A percentile compares a stretch with the other conserved stretches of the same genome.
Evolutionary conservation across 495 filamentous ascomycete genomes (phyloP).

Genomic region (Aspergillus nidulans): DNA sequence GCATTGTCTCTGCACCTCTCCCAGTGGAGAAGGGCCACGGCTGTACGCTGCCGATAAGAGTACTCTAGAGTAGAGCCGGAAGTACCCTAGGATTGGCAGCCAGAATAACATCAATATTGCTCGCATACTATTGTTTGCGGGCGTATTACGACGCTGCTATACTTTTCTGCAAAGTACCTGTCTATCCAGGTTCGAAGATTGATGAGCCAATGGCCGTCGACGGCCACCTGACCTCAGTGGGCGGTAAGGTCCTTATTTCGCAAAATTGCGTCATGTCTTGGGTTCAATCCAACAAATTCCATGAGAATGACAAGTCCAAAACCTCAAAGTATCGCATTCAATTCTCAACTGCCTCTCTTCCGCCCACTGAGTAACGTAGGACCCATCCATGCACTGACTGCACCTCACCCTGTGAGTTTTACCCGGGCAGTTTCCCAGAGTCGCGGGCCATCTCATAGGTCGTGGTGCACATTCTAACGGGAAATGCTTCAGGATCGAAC

Average conservation of each 20-base stretch:
- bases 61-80: conserved; percentile 11
- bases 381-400: neutral
- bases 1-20: conserved; percentile 20
- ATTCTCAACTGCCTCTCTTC: neutral
- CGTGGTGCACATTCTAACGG: neutral
- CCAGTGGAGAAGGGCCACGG: conserved; percentile 9
- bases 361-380: neutral
- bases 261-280: neutral
- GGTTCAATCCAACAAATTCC: neutral
- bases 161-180: too few species aligned
- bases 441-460: neutral
- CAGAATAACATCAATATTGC: neutral
- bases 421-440: neutral
- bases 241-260: too few species aligned
- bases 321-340: neutral
- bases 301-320: neutral
- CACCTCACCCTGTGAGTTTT: neutral
- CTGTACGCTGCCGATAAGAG: conserved; percentile 21
- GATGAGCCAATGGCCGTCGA: too few species aligned
- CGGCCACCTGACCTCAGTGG: too few species aligned
- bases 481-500: neutral
- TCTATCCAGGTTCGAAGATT: too few species aligned
- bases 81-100: neutral
- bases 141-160: too few species aligned
- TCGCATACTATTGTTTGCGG: neutral